Base-by-base conservation (phyloP, 306 rosid genomes). In the Medicago lupulina region DNA sequence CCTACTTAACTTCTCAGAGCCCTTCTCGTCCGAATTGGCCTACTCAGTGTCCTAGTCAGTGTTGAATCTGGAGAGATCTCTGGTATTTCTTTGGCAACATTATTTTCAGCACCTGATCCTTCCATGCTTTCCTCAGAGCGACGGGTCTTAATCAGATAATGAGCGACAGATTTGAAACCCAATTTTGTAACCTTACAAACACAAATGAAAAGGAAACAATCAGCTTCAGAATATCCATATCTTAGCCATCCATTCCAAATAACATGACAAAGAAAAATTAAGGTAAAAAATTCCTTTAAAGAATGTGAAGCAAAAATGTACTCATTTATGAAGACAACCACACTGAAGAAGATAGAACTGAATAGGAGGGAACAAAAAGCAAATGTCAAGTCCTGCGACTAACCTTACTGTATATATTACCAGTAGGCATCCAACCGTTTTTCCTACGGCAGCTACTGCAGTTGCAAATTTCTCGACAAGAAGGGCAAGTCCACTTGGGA, bases 371-470 rank as follows among this genome's bases (percentile, higher is more conserved):
- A 41, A 74, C 55, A 21, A 58, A 14, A 67, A 43, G 19, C 2
- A 50, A 15, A 67, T 82, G 57, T 63, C 46, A 71, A 76, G 60
- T 17, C 39, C 36, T 23, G 21, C 66, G 40, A 70, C 83, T 71
- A 49, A 90, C 97, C 97, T 90, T 90, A 50, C 46, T 67, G 78
- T 88, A 88, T 61, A 92, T 61, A 58, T 81, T 75, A 69, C 96
- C 93, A 2, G 93, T 90, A 7, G 96, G 89, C 85, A 67, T 78
- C 97, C 97, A 92, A 67, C 96, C 96, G 15, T 90, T 87, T 34
- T 63, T 88, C 83, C 72, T 81, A 14, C 97, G 93, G 66, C 93
- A 92, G 9, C 75, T 79, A 81, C 80, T 83, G 70, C 96, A 92
- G 82, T 92, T 92, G 86, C 97, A 92, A 49, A 92, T 87, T 28